Percentiles rank a stretch among this genome's conserved stretches.
Evolutionary conservation across 2,329 filamentous ascomycete species (phyloP).

Genomic region (Chlorencoelia australis): DNA sequence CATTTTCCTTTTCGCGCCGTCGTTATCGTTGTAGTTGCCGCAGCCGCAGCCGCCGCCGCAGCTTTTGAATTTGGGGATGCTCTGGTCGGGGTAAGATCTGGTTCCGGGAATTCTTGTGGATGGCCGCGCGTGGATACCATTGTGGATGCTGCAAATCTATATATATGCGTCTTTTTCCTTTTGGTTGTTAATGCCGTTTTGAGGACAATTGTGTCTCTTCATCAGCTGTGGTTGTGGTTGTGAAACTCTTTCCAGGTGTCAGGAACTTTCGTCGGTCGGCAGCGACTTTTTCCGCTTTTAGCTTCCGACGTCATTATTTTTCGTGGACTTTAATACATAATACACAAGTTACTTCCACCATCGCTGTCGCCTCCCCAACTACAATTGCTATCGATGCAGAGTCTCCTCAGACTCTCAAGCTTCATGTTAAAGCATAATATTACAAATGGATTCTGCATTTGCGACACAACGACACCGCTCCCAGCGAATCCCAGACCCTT

Average conservation of each 20-base stretch:
- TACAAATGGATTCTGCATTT: conserved; percentile 22
- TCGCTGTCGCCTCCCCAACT: conserved; percentile 7
- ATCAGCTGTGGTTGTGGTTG: too few species aligned
- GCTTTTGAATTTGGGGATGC: too few species aligned
- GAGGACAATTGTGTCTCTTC: too few species aligned
- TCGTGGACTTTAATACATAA: too few species aligned
- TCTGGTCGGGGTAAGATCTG: conserved; percentile 18
- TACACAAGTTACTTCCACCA: conserved; percentile 14
- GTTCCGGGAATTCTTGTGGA: conserved; percentile 37
- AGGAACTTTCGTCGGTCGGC: too few species aligned
- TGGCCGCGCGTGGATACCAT: conserved; percentile 46
- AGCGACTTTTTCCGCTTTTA: too few species aligned
- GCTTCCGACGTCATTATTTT: too few species aligned
- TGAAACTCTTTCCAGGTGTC: too few species aligned
- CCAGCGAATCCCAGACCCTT: conserved; percentile 17
- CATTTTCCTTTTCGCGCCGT: conserved; percentile 29
- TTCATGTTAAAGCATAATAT: conserved; percentile 18
- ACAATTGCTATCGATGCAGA: too few species aligned
- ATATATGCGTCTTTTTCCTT: too few species aligned
- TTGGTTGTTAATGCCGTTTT: too few species aligned
- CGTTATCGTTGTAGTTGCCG: not conserved
- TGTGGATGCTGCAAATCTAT: not conserved
- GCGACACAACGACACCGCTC: conserved; percentile 23
- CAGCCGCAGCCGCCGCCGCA: not conserved
- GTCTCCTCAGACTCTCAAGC: too few species aligned